A percentile compares a stretch with the other conserved stretches of the same genome.
Conservation (phyloP, 1,139 yeast genomes). For the Suhomyces chickasaworum region DNA sequence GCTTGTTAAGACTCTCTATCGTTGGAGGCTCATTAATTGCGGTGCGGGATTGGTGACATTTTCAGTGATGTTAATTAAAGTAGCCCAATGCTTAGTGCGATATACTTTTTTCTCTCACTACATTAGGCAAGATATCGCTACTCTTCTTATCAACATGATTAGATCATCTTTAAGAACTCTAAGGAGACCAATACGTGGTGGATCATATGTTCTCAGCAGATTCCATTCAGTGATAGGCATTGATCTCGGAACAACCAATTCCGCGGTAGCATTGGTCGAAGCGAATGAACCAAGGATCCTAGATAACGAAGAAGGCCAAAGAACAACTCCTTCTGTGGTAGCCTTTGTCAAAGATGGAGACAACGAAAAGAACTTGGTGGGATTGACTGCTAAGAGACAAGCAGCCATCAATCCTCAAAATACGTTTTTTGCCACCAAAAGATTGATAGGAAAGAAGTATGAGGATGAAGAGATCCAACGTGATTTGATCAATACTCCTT, state of each 20-base stretch:
- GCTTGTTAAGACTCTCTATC: no score
- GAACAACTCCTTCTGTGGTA: conserved; percentile 76
- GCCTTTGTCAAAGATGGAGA: conserved; percentile 46
- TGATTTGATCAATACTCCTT: conserved; percentile 59
- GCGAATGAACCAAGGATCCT: conserved; percentile 55
- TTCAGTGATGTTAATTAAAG: no score
- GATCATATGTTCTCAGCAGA: not conserved
- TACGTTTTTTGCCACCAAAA: conserved; percentile 74
- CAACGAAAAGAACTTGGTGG: conserved; percentile 51
- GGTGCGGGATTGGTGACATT: not conserved
- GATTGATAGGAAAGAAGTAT: conserved; percentile 70
- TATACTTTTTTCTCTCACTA: conserved; percentile 1
- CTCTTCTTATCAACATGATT: not conserved
- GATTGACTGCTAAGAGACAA: conserved; percentile 67
- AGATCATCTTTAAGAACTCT: conserved; percentile 1
- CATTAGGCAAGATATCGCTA: not conserved
- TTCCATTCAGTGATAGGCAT: conserved; percentile 62
- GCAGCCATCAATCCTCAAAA: conserved; percentile 64
- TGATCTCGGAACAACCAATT: conserved; percentile 79
- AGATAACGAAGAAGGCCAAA: conserved; percentile 66
- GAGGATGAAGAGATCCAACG: conserved; percentile 64
- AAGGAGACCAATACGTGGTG: not conserved
- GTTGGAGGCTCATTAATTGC: not conserved
- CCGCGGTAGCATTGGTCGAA: conserved; percentile 72
- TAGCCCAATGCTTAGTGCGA: not conserved